Evolutionary conservation across 2,329 filamentous ascomycete genomes (phyloP), one percentile per base, ranked within the genome.

Genomic region (Mycosphaerella arachidis): DNA sequence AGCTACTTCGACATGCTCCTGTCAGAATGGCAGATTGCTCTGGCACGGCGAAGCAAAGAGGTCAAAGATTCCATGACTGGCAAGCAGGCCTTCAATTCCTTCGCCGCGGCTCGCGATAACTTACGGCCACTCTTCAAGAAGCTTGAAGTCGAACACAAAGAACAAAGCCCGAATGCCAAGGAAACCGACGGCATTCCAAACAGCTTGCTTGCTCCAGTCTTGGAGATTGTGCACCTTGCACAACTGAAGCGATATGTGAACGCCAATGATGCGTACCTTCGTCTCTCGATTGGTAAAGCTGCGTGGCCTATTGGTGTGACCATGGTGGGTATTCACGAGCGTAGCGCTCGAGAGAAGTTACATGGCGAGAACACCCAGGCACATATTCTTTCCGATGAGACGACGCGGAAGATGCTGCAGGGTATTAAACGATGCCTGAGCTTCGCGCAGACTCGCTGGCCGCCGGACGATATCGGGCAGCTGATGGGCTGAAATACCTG

Each of bases 251-350:
- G 91, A 64, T 99, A 99, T 72, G 93, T 99, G 51, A 90, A 97
- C 76, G 94, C 94, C 35, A 97, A 97, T 73, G 91, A 99, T 73
- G 92, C 91, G 0, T 99, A 99, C 75, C 80, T 99, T 62, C 84
- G 91, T 56, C 81, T 99, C 57, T 96, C 91, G 73, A 99, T 99
- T 71, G 74, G 73, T 18, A 76, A 76, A 60, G 72, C 73, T 29
- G 94, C 94, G 16, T 99, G 94, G 94, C 94, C 94, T 27, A 99
- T 99, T 71, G 94, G 94, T 77, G 94, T 99, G 43, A 99, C 94
- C 74, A 99, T 97, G 94, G 94, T 99, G 71, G 94, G 94, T 81
- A 99, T 99, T 69, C 94, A 99, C 84, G 94, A 97, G 81, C 86
- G 94, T 72, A 94, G 89, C 67, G 93, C 94, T 20, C 85, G 94